Percentiles rank a stretch among this genome's conserved stretches.
These are phyloP conservation scores for Luzula sylvatica DNA, from an alignment of 176 grass and related monocot genomes.

Conservation along the genomic window DNA sequence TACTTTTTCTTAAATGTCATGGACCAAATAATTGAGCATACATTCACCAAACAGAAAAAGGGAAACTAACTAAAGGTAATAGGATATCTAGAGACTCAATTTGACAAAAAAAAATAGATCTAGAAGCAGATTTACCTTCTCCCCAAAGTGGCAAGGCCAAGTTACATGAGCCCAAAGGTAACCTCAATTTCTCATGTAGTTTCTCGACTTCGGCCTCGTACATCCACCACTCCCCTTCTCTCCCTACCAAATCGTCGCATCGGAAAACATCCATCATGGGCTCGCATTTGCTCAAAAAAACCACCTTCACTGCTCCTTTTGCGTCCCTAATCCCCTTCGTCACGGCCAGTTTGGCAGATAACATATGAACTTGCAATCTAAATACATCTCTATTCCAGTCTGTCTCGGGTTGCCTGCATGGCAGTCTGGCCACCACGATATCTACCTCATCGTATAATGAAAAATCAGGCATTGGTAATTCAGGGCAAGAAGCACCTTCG, in stretches of 20 bases:
- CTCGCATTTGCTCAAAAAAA: conserved; percentile 60
- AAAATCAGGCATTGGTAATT: conserved; percentile 78
- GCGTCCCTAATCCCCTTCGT: conserved; percentile 17
- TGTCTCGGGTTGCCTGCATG: conserved; percentile 33
- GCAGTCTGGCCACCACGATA: conserved; percentile 58
- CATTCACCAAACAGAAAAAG: no score
- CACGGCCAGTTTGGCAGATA: conserved; percentile 39
- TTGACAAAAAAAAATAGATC: neutral
- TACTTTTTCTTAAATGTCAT: no score
- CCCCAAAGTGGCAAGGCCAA: conserved; percentile 68
- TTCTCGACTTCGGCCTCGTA: conserved; percentile 37
- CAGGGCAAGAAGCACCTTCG: conserved; percentile 55
- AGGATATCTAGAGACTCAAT: neutral
- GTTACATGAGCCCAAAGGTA: conserved; percentile 84
- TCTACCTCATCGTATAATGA: conserved; percentile 39
- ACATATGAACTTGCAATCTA: conserved; percentile 77
- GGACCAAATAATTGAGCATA: no score
- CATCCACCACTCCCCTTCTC: conserved; percentile 76
- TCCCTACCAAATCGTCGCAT: conserved; percentile 51
- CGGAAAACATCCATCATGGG: conserved; percentile 98
- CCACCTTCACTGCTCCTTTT: conserved; percentile 46
- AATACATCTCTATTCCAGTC: conserved; percentile 76
- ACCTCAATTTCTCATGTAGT: conserved; percentile 64
- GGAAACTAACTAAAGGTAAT: no score
- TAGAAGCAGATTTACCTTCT: conserved; percentile 35